phyloP scores from a whole-genome alignment of 2,329 filamentous ascomycete species.

The Pseudogymnoascus sp. region DNA sequence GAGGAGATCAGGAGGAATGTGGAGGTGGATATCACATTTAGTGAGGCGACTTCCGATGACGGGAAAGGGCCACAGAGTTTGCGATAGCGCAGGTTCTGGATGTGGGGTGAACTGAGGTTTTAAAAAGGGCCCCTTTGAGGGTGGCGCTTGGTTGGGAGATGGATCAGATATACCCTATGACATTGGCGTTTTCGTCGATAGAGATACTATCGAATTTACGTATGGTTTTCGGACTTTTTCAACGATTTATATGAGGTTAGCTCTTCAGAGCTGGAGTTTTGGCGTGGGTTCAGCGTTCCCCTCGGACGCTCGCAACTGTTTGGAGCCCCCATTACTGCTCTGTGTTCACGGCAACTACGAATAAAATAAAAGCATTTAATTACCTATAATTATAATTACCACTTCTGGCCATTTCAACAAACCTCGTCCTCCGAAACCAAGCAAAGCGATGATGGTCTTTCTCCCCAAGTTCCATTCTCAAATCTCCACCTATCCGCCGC shows the following conservation, averaged over 20 bases:
- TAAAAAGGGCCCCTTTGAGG: background rate
- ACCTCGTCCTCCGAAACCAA: background rate
- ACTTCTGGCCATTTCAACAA: background rate
- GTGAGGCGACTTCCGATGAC: background rate
- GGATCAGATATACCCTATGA: constrained; percentile 1
- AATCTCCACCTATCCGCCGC: background rate
- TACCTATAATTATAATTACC: background rate
- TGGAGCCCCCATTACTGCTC: background rate
- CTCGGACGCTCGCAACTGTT: background rate
- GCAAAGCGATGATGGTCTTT: background rate
- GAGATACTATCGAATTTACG: background rate
- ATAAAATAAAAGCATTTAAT: background rate
- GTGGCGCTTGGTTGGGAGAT: background rate
- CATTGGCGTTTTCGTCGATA: background rate
- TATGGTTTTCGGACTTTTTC: background rate
- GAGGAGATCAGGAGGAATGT: constrained; percentile 8
- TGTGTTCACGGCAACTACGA: background rate
- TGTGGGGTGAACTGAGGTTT: background rate
- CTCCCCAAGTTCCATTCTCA: background rate
- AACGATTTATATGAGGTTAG: background rate
- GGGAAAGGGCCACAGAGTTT: background rate
- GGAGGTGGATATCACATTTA: constrained; percentile 8
- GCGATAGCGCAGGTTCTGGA: background rate
- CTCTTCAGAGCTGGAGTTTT: background rate
- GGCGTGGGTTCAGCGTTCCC: background rate